These are phyloP conservation scores for Salvia hispanica DNA, from an alignment of 257 asterid species.

Conservation along the genomic window DNA sequence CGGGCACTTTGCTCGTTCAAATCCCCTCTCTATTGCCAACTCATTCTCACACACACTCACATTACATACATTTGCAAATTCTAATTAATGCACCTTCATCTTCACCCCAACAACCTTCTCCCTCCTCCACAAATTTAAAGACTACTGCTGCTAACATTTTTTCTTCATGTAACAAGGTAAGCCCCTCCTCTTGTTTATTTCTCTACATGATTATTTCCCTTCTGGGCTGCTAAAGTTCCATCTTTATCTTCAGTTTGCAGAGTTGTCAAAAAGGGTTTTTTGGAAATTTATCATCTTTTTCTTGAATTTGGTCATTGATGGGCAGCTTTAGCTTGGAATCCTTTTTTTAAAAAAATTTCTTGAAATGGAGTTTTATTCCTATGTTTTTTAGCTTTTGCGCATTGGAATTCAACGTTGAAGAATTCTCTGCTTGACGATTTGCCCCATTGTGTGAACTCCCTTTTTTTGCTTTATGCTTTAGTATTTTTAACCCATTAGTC, in stretches of 20 bases:
- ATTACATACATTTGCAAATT: slow-evolving; percentile 62
- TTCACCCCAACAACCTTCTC: slow-evolving; percentile 38
- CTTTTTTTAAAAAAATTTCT: slow-evolving; percentile 28
- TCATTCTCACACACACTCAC: slow-evolving; percentile 25
- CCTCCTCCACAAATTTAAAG: slow-evolving; percentile 27
- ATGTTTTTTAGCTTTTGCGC: slow-evolving; percentile 23
- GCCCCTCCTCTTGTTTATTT: too few species aligned
- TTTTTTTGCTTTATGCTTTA: slow-evolving; percentile 45
- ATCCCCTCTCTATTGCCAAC: slow-evolving; percentile 3
- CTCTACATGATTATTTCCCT: too few species aligned
- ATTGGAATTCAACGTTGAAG: too few species aligned
- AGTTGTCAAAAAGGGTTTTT: neutral
- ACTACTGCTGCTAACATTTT: slow-evolving; percentile 26
- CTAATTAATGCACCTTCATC: slow-evolving; percentile 57
- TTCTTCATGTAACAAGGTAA: slow-evolving; percentile 14
- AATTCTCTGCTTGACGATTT: too few species aligned
- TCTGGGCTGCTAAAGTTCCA: too few species aligned
- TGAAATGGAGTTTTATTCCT: slow-evolving; percentile 35
- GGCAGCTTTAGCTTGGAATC: slow-evolving; percentile 21
- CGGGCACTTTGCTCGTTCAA: slow-evolving; percentile 35
- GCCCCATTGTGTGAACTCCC: slow-evolving; percentile 31
- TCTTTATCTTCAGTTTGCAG: slow-evolving; percentile 29
- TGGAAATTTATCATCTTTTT: slow-evolving; percentile 3
- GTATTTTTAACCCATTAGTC: slow-evolving; percentile 36
- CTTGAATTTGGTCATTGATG: slow-evolving; percentile 14